A percentile compares a stretch with the other conserved stretches of the same genome.
Evolutionary conservation across 345 rosid species (phyloP).

Genomic region (Clausena lansium): DNA sequence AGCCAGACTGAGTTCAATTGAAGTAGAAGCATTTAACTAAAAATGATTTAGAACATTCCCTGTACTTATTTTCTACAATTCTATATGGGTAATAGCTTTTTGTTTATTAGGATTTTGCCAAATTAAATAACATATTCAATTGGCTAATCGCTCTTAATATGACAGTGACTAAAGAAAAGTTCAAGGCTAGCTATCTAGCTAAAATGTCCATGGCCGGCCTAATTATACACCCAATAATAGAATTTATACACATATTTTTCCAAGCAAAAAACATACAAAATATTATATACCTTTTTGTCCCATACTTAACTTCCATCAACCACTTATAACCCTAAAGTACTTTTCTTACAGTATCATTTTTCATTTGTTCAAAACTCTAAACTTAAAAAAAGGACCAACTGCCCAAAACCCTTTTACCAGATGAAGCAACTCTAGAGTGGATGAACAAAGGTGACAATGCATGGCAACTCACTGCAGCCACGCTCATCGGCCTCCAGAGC

Average conservation of each 20-base stretch:
- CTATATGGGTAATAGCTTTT: neutral
- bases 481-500: slow-evolving; percentile 45
- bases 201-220: slow-evolving; percentile 13
- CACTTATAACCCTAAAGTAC: neutral
- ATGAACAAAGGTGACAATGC: slow-evolving; percentile 50
- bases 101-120: neutral
- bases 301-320: neutral
- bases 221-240: neutral
- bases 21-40: neutral
- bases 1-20: neutral
- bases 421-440: slow-evolving; percentile 49
- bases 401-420: slow-evolving; percentile 33
- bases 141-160: neutral
- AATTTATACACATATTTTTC: neutral
- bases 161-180: neutral
- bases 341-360: neutral
- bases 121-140: neutral
- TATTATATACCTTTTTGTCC: neutral
- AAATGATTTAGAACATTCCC: neutral
- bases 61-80: neutral
- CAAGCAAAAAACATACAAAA: neutral
- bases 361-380: neutral
- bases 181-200: neutral
- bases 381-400: slow-evolving; percentile 25
- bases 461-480: slow-evolving; percentile 63